phyloP scores from a whole-genome alignment of 768 basidiomycete genomes.

The Amanita molliuscula region DNA sequence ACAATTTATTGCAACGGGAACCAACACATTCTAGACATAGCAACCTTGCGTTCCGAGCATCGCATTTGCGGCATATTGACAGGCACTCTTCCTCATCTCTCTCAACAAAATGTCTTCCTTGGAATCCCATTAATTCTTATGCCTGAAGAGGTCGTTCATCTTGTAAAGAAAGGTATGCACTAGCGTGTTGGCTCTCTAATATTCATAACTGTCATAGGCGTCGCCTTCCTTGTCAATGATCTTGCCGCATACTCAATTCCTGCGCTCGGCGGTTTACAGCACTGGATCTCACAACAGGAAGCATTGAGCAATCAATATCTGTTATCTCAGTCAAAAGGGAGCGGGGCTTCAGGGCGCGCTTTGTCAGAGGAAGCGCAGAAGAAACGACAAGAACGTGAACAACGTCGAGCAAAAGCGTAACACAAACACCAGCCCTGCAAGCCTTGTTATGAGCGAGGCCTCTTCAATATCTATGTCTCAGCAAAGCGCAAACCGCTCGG shows the following conservation, averaged over 20 bases:
- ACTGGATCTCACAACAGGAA: constrained; percentile 44
- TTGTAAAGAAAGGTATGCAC: constrained; percentile 67
- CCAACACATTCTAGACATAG: constrained; percentile 48
- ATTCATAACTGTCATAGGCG: constrained; percentile 33
- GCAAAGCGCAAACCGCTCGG: constrained; percentile 4
- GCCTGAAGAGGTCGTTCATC: constrained; percentile 86
- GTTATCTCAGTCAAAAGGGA: constrained; percentile 35
- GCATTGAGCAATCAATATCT: constrained; percentile 38
- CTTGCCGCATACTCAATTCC: constrained; percentile 44
- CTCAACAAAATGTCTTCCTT: constrained; percentile 94
- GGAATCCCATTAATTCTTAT: constrained; percentile 84
- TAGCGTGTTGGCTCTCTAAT: constrained; percentile 1
- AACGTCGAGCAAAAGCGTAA: constrained; percentile 19
- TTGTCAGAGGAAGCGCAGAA: constrained; percentile 53
- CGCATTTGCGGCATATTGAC: constrained; percentile 76
- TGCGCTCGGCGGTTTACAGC: constrained; percentile 30
- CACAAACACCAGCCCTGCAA: background rate
- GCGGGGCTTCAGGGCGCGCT: constrained; percentile 24
- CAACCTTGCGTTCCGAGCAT: constrained; percentile 67
- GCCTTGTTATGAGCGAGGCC: background rate
- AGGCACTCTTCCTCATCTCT: constrained; percentile 89
- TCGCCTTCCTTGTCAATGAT: constrained; percentile 74
- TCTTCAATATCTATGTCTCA: background rate
- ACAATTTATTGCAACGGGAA: background rate
- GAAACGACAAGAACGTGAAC: constrained; percentile 67